Evolutionary conservation across 2,329 filamentous ascomycete genomes (phyloP), one percentile per base, ranked within the genome.

Genomic region (Sclerotinia minor): DNA sequence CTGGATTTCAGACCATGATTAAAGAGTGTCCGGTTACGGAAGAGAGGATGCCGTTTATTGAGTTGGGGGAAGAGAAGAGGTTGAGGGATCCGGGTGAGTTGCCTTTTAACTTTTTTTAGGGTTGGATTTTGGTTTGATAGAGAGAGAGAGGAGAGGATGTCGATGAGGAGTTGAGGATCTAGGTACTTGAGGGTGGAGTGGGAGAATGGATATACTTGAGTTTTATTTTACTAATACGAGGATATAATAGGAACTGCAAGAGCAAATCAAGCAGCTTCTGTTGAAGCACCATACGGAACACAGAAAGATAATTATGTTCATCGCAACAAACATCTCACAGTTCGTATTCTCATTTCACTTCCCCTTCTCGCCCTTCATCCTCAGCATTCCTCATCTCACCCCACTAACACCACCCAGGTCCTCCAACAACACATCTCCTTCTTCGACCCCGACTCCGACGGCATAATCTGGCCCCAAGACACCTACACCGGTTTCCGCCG

Each of bases 381-480:
- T n/a, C 24, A 26, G 11, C 9, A 38, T 38, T 29, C 55, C 44
- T n/a, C 24, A 26, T 15, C n/a, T 15, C n/a, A 7, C 15, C n/a
- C n/a, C 53, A 32, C 55, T 45, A 41, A n/a, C 35, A 2, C 5
- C 44, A 64, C 1, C n/a, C 65, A 73, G 74, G 80, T 84, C 17
- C 78, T 86, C 3, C 82, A 84, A 72, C 83, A 86, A 71, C 84
- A 86, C 73, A 79, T 80, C 71, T 77, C 77, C 29, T 85, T 83
- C 78, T 86, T 83, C 71, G 84, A 86, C 73, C 72, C 76, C 13
- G 83, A 85, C 72, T 71, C 75, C 38, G 84, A 85, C 72, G 81
- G 81, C 45, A 75, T 85, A n/a, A 82, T 86, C 32, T 85, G 80
- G 80, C 83, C 84, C 0, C 72, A 70, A 2, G 83, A 85, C 73